Percentiles rank a stretch among this genome's conserved stretches.
These are phyloP conservation scores for Esteya vermicola DNA, from an alignment of 2,329 filamentous ascomycete genomes.

Conservation along the genomic window DNA sequence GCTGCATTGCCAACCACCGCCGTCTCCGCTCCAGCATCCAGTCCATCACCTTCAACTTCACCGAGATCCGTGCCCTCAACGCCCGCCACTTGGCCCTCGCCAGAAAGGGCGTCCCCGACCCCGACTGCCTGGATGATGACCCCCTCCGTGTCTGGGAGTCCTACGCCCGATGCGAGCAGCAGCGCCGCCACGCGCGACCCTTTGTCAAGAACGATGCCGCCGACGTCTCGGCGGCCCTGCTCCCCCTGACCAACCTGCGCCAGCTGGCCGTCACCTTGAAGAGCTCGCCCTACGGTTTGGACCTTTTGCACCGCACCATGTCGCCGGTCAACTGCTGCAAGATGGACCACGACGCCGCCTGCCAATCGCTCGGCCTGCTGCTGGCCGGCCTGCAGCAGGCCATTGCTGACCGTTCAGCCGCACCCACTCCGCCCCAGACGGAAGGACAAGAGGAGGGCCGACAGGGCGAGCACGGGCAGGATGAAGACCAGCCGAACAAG, in stretches of 20 bases:
- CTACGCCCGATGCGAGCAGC: conserved; percentile 21
- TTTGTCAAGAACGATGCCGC: conserved; percentile 18
- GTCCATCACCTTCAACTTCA: conserved; percentile 30
- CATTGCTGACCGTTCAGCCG: too few relatives aligned
- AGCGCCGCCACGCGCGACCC: conserved; percentile 18
- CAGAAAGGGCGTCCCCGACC: conserved; percentile 22
- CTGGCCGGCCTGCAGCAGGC: conserved; percentile 9
- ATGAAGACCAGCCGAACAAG: too few relatives aligned
- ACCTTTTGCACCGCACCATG: conserved; percentile 22
- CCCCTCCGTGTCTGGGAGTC: conserved; percentile 21
- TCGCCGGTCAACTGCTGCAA: conserved; percentile 24
- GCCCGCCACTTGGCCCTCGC: conserved; percentile 21
- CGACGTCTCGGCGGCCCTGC: conserved; percentile 18
- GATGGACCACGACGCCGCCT: conserved; percentile 21
- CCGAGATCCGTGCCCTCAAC: conserved; percentile 25
- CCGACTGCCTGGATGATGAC: conserved; percentile 20
- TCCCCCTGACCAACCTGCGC: conserved; percentile 23
- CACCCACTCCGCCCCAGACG: too few relatives aligned
- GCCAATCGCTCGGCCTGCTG: conserved; percentile 17
- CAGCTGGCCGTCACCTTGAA: conserved; percentile 27
- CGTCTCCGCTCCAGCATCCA: conserved; percentile 26
- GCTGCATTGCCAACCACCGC: conserved; percentile 27
- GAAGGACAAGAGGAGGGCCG: too few relatives aligned
- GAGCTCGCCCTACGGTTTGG: conserved; percentile 23
- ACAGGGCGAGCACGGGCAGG: too few relatives aligned